Evolutionary conservation across 352 stramenopile genomes (phyloP).

Genomic region (Globisporangium orthogonon): DNA sequence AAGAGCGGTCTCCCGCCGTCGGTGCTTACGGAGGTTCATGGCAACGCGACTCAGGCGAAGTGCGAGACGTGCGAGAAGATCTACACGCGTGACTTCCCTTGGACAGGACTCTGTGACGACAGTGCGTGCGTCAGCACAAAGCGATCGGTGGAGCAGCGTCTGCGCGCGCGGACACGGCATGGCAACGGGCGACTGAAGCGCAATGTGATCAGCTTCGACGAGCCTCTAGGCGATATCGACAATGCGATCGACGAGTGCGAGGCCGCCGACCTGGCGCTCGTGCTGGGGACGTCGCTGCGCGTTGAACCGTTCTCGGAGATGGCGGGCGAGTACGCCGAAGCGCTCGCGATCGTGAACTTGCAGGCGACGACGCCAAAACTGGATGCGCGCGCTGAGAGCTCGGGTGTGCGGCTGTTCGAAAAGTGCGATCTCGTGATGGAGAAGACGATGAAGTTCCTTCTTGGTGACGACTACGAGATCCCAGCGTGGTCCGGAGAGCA

Average conservation of each 20-base stretch:
- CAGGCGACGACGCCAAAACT: constrained; percentile 65
- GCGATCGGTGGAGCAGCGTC: constrained; percentile 45
- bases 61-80: constrained; percentile 86
- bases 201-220: constrained; percentile 79
- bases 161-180: constrained; percentile 61
- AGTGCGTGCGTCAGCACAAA: constrained; percentile 58
- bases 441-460: constrained; percentile 65
- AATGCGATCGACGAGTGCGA: constrained; percentile 76
- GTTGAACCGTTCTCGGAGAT: constrained; percentile 82
- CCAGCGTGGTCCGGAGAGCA: constrained; percentile 56
- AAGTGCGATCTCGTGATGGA: constrained; percentile 76
- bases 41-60: constrained; percentile 75
- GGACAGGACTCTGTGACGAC: constrained; percentile 64
- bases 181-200: constrained; percentile 69
- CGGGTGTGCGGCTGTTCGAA: constrained; percentile 59
- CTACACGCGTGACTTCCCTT: constrained; percentile 65
- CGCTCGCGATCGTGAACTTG: constrained; percentile 73
- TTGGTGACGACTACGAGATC: constrained; percentile 51
- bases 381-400: constrained; percentile 56
- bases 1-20: constrained; percentile 64
- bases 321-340: constrained; percentile 66
- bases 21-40: constrained; percentile 69
- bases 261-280: constrained; percentile 61
- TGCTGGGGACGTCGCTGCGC: constrained; percentile 68
- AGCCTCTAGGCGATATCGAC: constrained; percentile 76